Percentiles rank a stretch among this genome's conserved stretches.
Conservation (phyloP, 2,329 filamentous ascomycete genomes). For the Verruconis gallopava region DNA sequence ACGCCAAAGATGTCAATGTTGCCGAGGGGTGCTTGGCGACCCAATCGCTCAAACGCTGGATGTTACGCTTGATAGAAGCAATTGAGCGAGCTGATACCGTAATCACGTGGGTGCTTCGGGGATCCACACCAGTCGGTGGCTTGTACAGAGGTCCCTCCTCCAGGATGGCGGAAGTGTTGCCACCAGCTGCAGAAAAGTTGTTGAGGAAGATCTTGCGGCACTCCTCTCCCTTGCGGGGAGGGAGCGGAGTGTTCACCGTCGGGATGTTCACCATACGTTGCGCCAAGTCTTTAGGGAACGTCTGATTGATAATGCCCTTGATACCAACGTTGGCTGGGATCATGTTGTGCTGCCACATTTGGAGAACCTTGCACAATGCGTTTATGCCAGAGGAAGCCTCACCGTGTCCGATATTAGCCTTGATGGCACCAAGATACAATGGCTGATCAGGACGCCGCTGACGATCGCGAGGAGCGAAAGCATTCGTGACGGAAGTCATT, state of each 20-base stretch:
- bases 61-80: conserved; percentile 38
- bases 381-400: conserved; percentile 43
- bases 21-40: conserved; percentile 32
- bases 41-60: conserved; percentile 33
- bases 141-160: conserved; percentile 36
- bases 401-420: conserved; percentile 42
- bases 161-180: conserved; percentile 40
- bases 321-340: conserved; percentile 43
- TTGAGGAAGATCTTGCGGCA: conserved; percentile 39
- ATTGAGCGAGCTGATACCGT: conserved; percentile 39
- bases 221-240: conserved; percentile 32
- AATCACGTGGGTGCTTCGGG: conserved; percentile 33
- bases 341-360: conserved; percentile 41
- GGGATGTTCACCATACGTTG: conserved; percentile 42
- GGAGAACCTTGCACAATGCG: conserved; percentile 38
- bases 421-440: conserved; percentile 41
- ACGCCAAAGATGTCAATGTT: conserved; percentile 36
- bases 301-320: conserved; percentile 43
- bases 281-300: conserved; percentile 38
- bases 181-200: conserved; percentile 41
- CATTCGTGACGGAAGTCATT: conserved; percentile 60
- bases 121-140: conserved; percentile 29
- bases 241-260: conserved; percentile 31
- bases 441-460: conserved; percentile 37
- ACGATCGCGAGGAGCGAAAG: conserved; percentile 43